Evolutionary conservation across 768 basidiomycete species (phyloP).

Genomic region (Rhodotorula diobovata): DNA sequence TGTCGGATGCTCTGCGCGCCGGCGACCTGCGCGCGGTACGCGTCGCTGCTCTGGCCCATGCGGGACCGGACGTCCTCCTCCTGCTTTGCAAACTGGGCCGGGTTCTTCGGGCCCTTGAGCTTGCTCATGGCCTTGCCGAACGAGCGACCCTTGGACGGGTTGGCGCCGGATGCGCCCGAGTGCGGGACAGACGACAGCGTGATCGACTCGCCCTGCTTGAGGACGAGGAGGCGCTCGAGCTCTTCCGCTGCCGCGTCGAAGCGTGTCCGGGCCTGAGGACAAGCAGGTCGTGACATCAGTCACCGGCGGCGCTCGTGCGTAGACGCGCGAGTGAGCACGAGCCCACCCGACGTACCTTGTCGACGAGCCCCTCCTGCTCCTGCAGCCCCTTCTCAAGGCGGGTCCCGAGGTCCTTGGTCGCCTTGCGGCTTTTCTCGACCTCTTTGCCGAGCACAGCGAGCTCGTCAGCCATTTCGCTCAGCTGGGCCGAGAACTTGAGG

Average conservation of each 20-base stretch:
- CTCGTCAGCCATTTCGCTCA: conserved; percentile 98
- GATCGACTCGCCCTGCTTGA: conserved; percentile 81
- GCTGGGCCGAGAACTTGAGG: conserved; percentile 71
- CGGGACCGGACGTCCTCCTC: conserved; percentile 88
- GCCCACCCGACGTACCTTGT: conserved; percentile 58
- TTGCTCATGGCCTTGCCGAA: conserved; percentile 44
- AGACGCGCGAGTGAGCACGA: background rate
- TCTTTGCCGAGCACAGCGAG: conserved; percentile 75
- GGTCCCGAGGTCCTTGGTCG: conserved; percentile 85
- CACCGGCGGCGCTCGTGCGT: background rate
- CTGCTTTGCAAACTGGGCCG: conserved; percentile 70
- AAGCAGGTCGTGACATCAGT: background rate
- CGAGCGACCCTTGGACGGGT: conserved; percentile 26
- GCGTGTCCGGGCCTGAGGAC: conserved; percentile 64
- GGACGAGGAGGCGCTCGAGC: conserved; percentile 79
- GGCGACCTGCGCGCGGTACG: conserved; percentile 80
- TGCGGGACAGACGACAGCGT: conserved; percentile 41
- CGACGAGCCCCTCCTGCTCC: conserved; percentile 78
- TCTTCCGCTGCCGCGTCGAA: conserved; percentile 89
- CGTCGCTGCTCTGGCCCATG: conserved; percentile 78
- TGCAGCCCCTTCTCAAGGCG: conserved; percentile 82
- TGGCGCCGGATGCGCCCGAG: conserved; percentile 2
- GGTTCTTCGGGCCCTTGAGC: conserved; percentile 42
- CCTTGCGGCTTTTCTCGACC: conserved; percentile 89
- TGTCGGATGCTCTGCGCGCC: conserved; percentile 87